phyloP scores from a whole-genome alignment of 352 stramenopile genomes.

The Globisporangium nodosum region DNA sequence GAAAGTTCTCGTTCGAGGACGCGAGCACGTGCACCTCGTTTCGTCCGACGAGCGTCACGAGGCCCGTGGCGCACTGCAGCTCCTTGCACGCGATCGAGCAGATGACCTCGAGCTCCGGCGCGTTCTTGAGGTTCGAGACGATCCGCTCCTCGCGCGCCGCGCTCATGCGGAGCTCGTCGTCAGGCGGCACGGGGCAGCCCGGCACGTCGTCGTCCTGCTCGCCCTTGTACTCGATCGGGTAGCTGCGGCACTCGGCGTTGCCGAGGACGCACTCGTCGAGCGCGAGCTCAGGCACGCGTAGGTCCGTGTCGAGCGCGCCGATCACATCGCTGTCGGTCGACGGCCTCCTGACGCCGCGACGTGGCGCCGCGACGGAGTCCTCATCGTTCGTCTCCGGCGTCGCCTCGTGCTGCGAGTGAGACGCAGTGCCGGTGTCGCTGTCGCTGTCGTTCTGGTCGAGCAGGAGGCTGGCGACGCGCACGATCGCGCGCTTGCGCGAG shows the following conservation, averaged over 20 bases:
- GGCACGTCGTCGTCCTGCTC: conserved; percentile 3
- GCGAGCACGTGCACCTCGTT: conserved; percentile 36
- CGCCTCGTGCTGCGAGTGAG: neutral
- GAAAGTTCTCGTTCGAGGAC: conserved; percentile 28
- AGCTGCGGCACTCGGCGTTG: conserved; percentile 27
- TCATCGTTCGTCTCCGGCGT: too few species aligned
- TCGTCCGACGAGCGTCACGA: conserved; percentile 46
- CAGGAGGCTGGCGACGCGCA: conserved; percentile 55
- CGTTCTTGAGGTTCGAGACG: conserved; percentile 28
- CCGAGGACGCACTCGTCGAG: conserved; percentile 15
- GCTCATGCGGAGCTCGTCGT: conserved; percentile 33
- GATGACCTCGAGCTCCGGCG: conserved; percentile 58
- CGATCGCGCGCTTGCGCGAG: conserved; percentile 17
- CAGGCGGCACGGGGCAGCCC: conserved; percentile 25
- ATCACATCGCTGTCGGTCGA: conserved; percentile 1
- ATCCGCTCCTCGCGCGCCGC: conserved; percentile 30
- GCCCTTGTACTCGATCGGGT: conserved; percentile 24
- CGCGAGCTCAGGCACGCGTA: conserved; percentile 5
- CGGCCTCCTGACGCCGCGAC: too few species aligned
- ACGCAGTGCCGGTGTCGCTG: neutral
- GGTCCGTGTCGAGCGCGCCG: conserved; percentile 1
- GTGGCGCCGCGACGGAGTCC: neutral
- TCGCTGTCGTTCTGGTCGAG: conserved; percentile 21
- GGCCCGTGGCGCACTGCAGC: conserved; percentile 33
- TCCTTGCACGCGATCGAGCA: conserved; percentile 47